phyloP scores from a whole-genome alignment of 345 rosid species.

The Crucihimalaya himalaica region DNA sequence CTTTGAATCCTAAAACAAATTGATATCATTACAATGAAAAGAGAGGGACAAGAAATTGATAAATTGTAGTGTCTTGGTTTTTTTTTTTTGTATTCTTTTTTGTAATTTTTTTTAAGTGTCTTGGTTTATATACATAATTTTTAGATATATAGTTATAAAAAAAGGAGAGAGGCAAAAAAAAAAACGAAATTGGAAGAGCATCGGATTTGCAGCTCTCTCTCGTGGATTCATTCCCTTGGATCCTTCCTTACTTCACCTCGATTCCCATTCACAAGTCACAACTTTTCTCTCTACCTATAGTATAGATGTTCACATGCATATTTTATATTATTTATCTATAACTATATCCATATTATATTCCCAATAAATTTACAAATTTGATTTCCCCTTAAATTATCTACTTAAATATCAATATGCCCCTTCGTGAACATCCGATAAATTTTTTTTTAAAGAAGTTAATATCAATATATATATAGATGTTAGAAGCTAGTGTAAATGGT shows the following conservation, averaged over 20 bases:
- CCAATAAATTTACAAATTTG: not conserved
- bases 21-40: not conserved
- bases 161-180: not conserved
- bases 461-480: not conserved
- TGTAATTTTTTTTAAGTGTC: not conserved
- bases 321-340: not conserved
- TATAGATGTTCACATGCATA: conserved; percentile 29
- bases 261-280: conserved; percentile 28
- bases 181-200: conserved; percentile 40
- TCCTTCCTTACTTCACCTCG: conserved; percentile 42
- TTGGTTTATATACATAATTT: not conserved
- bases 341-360: not conserved
- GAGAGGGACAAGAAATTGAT: not conserved
- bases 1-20: not conserved
- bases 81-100: too few relatives aligned
- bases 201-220: conserved; percentile 53
- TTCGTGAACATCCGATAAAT: too few relatives aligned
- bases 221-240: conserved; percentile 62
- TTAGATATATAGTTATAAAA: not conserved
- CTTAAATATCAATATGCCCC: not conserved
- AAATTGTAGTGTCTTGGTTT: conserved; percentile 2
- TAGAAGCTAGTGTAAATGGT: conserved; percentile 4
- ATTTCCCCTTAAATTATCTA: not conserved
- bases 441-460: too few relatives aligned
- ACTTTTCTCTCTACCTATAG: conserved; percentile 15